phyloP scores from a whole-genome alignment of 495 filamentous ascomycete genomes.

The Cercophora newfieldiana region DNA sequence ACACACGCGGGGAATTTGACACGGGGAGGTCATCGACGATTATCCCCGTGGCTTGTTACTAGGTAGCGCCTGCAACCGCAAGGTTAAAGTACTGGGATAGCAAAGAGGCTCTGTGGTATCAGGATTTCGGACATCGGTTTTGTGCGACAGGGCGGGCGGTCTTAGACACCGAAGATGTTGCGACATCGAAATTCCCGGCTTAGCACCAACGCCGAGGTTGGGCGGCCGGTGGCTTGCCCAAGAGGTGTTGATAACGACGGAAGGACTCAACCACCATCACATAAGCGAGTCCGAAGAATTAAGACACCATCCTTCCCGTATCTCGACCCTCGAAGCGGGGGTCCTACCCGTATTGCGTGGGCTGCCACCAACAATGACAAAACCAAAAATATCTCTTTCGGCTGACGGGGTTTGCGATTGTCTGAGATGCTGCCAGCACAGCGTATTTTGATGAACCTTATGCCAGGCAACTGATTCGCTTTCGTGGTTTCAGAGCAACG shows the following conservation, averaged over 20 bases:
- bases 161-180: not conserved
- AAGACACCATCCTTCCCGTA: not conserved
- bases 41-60: constrained; percentile 1
- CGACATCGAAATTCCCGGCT: constrained; percentile 14
- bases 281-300: not conserved
- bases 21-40: not conserved
- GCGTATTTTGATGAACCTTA: not conserved
- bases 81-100: not conserved
- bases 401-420: not conserved
- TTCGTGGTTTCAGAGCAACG: constrained; percentile 8
- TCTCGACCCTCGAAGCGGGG: not conserved
- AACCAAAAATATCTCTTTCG: constrained; percentile 3
- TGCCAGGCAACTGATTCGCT: constrained; percentile 8
- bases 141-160: not conserved
- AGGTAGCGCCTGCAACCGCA: not conserved
- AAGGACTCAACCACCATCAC: not conserved
- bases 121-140: constrained; percentile 6
- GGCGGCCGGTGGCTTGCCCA: not conserved
- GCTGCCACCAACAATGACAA: not conserved
- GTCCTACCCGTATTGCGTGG: not conserved
- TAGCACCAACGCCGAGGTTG: not conserved
- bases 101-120: not conserved
- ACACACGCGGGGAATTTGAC: constrained; percentile 6
- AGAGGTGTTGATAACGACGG: not conserved
- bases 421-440: not conserved